phyloP scores from a whole-genome alignment of 441 rosid genomes.

The Pelargonium cotyledonis region DNA sequence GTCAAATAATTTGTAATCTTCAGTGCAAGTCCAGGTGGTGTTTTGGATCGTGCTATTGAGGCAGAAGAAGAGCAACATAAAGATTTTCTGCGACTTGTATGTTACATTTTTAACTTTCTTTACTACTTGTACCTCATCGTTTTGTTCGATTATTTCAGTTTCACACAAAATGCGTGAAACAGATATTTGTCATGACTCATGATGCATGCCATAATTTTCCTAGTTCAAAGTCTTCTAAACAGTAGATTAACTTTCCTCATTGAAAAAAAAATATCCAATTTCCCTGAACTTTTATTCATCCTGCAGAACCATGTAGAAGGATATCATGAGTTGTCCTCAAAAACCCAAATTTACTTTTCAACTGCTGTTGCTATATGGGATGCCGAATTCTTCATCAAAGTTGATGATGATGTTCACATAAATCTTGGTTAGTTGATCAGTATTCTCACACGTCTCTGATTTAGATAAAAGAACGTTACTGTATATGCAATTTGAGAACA shows the following conservation, averaged over 20 bases:
- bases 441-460: background rate
- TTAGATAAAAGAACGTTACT: background rate
- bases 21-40: constrained; percentile 81
- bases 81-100: constrained; percentile 81
- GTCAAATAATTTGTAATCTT: constrained; percentile 13
- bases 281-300: constrained; percentile 7
- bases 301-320: constrained; percentile 91
- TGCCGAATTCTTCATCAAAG: constrained; percentile 91
- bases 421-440: constrained; percentile 69
- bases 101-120: constrained; percentile 2
- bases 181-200: too few species aligned
- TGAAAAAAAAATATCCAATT: too few species aligned
- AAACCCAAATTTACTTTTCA: constrained; percentile 75
- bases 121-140: too few species aligned
- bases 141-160: too few species aligned
- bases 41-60: constrained; percentile 69
- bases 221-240: too few species aligned
- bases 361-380: constrained; percentile 86
- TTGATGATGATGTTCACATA: constrained; percentile 83
- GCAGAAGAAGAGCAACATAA: constrained; percentile 78
- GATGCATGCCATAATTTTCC: too few species aligned
- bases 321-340: constrained; percentile 70
- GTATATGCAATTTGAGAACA: constrained; percentile 3
- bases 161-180: too few species aligned
- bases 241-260: background rate